A percentile compares a stretch with the other conserved stretches of the same genome.
Evolutionary conservation across 768 basidiomycete genomes (phyloP).

Genomic region (Pulveroboletus sp.): DNA sequence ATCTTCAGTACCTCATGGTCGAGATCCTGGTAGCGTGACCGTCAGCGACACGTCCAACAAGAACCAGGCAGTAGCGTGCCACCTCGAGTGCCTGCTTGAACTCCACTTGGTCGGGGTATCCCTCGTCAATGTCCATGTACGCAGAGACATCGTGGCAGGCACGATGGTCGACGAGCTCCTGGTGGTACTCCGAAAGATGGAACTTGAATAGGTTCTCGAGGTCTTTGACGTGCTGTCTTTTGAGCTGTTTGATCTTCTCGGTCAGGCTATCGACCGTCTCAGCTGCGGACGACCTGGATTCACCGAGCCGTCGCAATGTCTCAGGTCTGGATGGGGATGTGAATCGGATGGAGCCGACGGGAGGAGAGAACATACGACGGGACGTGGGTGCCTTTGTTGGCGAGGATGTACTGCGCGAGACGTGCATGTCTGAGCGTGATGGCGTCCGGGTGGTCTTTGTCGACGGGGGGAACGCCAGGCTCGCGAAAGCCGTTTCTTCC

Average conservation of each 20-base stretch:
- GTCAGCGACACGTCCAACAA: background rate
- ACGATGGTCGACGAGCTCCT: conserved; percentile 32
- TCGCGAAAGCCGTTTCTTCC: conserved; percentile 26
- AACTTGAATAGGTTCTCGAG: conserved; percentile 28
- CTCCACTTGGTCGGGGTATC: conserved; percentile 21
- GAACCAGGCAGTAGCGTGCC: background rate
- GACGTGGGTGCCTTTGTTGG: conserved; percentile 35
- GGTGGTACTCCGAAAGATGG: conserved; percentile 29
- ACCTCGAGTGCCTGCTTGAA: conserved; percentile 25
- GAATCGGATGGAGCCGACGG: background rate
- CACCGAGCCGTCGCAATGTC: conserved; percentile 21
- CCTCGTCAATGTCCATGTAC: conserved; percentile 27
- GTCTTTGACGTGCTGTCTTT: conserved; percentile 26
- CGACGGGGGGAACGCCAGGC: background rate
- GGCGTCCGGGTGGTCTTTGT: conserved; percentile 20
- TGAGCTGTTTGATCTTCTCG: conserved; percentile 28
- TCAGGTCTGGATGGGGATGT: conserved; percentile 12
- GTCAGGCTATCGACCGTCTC: conserved; percentile 28
- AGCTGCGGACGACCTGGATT: background rate
- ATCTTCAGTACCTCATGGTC: conserved; percentile 14
- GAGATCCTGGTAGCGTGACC: conserved; percentile 12
- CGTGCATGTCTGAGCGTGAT: conserved; percentile 30
- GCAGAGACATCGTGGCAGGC: conserved; percentile 21
- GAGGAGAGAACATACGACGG: conserved; percentile 33
- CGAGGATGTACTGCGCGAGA: conserved; percentile 37